Evolutionary conservation across 176 grass and related monocot genomes (phyloP).

Genomic region (Zea luxurians): DNA sequence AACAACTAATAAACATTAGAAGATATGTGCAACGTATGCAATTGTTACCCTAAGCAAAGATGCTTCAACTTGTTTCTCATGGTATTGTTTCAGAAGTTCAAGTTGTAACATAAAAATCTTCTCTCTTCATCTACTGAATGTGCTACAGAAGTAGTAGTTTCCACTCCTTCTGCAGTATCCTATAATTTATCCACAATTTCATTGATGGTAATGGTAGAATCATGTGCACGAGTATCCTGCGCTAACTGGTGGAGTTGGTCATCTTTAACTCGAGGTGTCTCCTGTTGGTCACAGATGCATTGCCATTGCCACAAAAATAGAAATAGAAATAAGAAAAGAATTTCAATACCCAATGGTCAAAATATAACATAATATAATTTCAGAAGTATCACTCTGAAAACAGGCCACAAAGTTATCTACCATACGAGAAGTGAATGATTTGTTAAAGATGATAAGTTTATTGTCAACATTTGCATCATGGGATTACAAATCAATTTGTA

Average conservation of each 20-base stretch:
- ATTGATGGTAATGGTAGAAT: conserved; percentile 59
- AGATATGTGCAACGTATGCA: background rate
- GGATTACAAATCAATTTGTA: background rate
- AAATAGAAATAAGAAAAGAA: conserved; percentile 21
- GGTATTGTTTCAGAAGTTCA: conserved; percentile 62
- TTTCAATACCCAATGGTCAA: conserved; percentile 14
- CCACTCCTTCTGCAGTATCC: conserved; percentile 77
- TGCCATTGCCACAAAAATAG: conserved; percentile 2
- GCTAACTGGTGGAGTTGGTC: conserved; percentile 55
- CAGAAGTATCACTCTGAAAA: too few species aligned
- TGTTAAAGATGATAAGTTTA: background rate
- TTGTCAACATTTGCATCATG: conserved; percentile 15
- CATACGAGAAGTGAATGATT: background rate
- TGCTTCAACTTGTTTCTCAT: conserved; percentile 59
- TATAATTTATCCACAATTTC: conserved; percentile 84
- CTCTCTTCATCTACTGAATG: conserved; percentile 87
- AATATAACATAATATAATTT: too few species aligned
- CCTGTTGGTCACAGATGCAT: conserved; percentile 49
- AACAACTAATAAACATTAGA: conserved; percentile 8
- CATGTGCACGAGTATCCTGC: conserved; percentile 70
- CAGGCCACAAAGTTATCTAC: background rate
- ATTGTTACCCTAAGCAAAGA: conserved; percentile 66
- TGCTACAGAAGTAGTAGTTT: conserved; percentile 80
- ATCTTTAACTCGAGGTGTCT: conserved; percentile 86
- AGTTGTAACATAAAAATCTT: conserved; percentile 55